These are phyloP conservation scores for Fraxinus dipetala DNA, from an alignment of 305 asterid genomes.

Conservation along the genomic window DNA sequence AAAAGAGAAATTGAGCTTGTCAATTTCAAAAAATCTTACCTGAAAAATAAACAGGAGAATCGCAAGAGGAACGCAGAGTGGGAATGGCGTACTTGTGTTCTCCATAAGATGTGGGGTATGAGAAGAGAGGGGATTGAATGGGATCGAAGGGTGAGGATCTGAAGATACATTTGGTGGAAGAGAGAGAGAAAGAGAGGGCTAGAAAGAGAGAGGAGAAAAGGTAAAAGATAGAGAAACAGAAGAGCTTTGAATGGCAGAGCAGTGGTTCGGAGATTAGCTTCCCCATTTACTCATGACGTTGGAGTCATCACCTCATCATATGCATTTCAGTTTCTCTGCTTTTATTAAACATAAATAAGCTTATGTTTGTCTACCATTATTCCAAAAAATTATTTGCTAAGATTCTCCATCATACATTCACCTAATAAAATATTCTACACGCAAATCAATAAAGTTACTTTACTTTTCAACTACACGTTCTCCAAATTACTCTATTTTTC, in stretches of 20 bases:
- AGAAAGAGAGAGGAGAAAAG: conserved; percentile 53
- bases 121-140: conserved; percentile 53
- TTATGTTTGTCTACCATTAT: too few relatives aligned
- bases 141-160: conserved; percentile 74
- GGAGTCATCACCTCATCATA: background rate
- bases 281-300: conserved; percentile 29
- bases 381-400: too few relatives aligned
- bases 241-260: conserved; percentile 63
- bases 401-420: too few relatives aligned
- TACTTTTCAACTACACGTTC: too few relatives aligned
- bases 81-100: conserved; percentile 75
- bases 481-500: too few relatives aligned
- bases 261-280: conserved; percentile 52
- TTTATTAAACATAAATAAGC: background rate
- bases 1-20: background rate
- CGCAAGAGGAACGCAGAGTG: conserved; percentile 69
- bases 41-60: conserved; percentile 62
- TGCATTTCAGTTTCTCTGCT: background rate
- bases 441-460: too few relatives aligned
- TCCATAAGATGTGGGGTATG: conserved; percentile 76
- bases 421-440: too few relatives aligned
- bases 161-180: conserved; percentile 60
- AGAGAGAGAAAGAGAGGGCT: conserved; percentile 46
- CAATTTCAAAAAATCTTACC: conserved; percentile 17
- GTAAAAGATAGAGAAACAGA: conserved; percentile 64